Evolutionary conservation across 805 yeast species (phyloP).

Genomic region (Ogataea ramenticola): DNA sequence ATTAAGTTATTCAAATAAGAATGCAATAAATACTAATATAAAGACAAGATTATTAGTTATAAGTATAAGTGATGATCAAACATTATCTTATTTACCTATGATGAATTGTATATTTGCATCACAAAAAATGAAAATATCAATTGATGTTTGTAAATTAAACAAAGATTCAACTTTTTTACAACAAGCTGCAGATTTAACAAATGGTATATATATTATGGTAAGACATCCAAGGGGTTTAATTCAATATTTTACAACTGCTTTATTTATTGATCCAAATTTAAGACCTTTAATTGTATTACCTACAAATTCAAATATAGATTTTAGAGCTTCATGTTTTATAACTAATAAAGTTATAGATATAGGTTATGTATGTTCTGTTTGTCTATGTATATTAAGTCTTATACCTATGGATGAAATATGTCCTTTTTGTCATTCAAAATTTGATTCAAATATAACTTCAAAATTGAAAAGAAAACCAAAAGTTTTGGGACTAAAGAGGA

Average conservation of each 20-base stretch:
- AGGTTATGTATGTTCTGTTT: conserved; percentile 93
- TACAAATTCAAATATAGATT: conserved; percentile 79
- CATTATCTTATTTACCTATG: conserved; percentile 79
- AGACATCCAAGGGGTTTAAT: conserved; percentile 68
- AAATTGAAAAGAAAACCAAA: conserved; percentile 53
- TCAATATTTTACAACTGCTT: conserved; percentile 76
- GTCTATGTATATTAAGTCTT: conserved; percentile 71
- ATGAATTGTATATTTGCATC: conserved; percentile 97
- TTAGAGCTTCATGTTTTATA: conserved; percentile 88
- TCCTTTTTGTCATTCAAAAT: conserved; percentile 80
- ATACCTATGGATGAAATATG: conserved; percentile 65
- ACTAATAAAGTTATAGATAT: conserved; percentile 88
- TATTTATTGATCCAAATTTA: conserved; percentile 78
- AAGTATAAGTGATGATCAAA: conserved; percentile 64
- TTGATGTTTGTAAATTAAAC: conserved; percentile 84
- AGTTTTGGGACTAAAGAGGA: conserved; percentile 23
- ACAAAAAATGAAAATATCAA: conserved; percentile 81
- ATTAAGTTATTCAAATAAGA: conserved; percentile 70
- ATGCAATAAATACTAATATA: no score
- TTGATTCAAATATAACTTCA: conserved; percentile 56
- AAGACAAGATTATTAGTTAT: conserved; percentile 62
- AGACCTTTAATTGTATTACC: conserved; percentile 75
- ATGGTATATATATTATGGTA: conserved; percentile 75
- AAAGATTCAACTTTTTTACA: conserved; percentile 74
- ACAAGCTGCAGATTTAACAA: conserved; percentile 93